Base-by-base conservation (phyloP, 1,139 yeast species). In the Magnusiomyces magnusii region DNA sequence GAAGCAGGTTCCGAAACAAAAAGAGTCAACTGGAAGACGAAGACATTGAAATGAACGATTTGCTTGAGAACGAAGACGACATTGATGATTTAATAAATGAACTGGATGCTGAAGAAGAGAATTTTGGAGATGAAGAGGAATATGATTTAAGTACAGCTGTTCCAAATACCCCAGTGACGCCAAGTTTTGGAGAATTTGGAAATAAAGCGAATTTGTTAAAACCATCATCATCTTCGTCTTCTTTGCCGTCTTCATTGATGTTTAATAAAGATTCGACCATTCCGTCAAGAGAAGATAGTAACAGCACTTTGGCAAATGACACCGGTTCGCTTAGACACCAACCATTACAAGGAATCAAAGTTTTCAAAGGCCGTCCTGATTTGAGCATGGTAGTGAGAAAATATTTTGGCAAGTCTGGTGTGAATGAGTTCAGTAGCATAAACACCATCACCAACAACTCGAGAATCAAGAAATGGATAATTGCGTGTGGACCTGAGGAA, bases 401-500 rank as follows among this genome's bases (percentile, higher is more conserved):
- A 9, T 68, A 65, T 54, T 51, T 66, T 27, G 39, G 57, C 2
- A 68, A 66, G 1, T 76, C 72, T 52, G 64, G 67, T 23, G 71
- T 70, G 1, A 73, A 74, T n/a, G n/a, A n/a, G n/a, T n/a, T n/a
- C n/a, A n/a, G n/a, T n/a, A n/a, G n/a, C n/a, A n/a, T n/a, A n/a
- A n/a, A n/a, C n/a, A n/a, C n/a, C n/a, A n/a, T n/a, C n/a, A n/a
- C n/a, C n/a, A n/a, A n/a, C n/a, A n/a, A n/a, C n/a, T n/a, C n/a
- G n/a, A n/a, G n/a, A n/a, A n/a, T n/a, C n/a, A n/a, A n/a, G 54
- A 73, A 73, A 56, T 84, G 87, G 85, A 74, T 86, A 0, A 72
- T 87, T n/a, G 81, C 88, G 0, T 87, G 95, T 73, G 95, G 96
- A 0, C 90, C 92, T 0, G 72, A 71, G 1, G 65, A 76, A 0